These are phyloP conservation scores for Paracoccidioides lutzii DNA, from an alignment of 2,329 filamentous ascomycete species.

Conservation along the genomic window DNA sequence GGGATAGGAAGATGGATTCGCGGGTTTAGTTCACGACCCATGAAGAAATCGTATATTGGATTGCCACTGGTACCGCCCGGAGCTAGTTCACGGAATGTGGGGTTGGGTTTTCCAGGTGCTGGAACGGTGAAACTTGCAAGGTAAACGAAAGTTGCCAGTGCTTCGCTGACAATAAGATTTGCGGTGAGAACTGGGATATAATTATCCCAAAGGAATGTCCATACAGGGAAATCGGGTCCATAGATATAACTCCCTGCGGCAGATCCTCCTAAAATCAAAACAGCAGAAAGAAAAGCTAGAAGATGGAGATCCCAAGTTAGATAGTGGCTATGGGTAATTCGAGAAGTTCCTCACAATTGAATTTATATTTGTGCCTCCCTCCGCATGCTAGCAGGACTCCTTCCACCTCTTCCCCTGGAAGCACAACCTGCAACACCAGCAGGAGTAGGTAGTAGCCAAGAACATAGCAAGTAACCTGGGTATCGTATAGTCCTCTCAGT, in stretches of 20 bases:
- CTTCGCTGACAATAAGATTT: conserved; percentile 64
- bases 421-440: conserved; percentile 57
- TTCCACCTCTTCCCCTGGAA: conserved; percentile 60
- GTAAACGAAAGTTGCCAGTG: conserved; percentile 67
- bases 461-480: conserved; percentile 54
- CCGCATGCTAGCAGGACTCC: conserved; percentile 59
- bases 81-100: conserved; percentile 62
- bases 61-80: conserved; percentile 73
- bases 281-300: conserved; percentile 60
- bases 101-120: conserved; percentile 48
- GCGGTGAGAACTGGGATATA: conserved; percentile 74
- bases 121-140: conserved; percentile 62
- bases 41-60: conserved; percentile 89
- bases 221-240: conserved; percentile 72
- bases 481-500: conserved; percentile 55
- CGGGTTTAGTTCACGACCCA: conserved; percentile 89
- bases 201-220: conserved; percentile 88
- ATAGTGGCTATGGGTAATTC: background rate
- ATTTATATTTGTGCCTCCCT: conserved; percentile 65
- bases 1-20: conserved; percentile 49
- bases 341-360: conserved; percentile 47
- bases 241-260: conserved; percentile 62
- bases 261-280: conserved; percentile 57
- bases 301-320: background rate
- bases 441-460: conserved; percentile 68